These are phyloP conservation scores for Lophium mytilinum DNA, from an alignment of 495 filamentous ascomycete genomes.

Conservation along the genomic window DNA sequence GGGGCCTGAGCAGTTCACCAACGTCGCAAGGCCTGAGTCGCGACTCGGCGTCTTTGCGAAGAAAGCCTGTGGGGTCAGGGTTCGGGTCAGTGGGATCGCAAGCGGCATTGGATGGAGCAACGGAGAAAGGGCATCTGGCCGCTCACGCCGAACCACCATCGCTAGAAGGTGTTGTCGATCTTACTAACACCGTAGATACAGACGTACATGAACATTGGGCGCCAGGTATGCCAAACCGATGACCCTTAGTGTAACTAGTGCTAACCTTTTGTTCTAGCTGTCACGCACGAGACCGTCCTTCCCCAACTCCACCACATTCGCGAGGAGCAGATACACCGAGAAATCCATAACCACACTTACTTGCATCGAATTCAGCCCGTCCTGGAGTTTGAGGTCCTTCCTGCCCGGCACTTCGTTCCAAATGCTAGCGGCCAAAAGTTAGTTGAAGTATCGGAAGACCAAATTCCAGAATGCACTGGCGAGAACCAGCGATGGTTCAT, in stretches of 20 bases:
- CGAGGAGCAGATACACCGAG: constrained; percentile 38
- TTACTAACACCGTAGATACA: constrained; percentile 20
- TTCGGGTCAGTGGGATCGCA: not conserved
- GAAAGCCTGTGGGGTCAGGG: not conserved
- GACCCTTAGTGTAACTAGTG: too few relatives aligned
- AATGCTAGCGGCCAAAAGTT: constrained; percentile 1
- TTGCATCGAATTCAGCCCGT: constrained; percentile 41
- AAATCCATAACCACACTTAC: constrained; percentile 1
- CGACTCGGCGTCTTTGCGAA: not conserved
- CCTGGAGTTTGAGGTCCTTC: constrained; percentile 42
- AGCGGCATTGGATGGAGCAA: not conserved
- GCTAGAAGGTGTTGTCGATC: constrained; percentile 16
- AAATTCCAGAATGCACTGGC: constrained; percentile 10
- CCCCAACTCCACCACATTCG: constrained; percentile 40
- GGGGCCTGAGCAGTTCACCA: not conserved
- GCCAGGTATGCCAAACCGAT: too few relatives aligned
- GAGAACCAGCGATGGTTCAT: constrained; percentile 10
- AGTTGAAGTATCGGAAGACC: constrained; percentile 9
- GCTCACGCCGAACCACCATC: constrained; percentile 2
- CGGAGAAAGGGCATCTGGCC: not conserved
- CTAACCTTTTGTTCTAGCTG: constrained; percentile 31
- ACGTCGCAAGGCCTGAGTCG: not conserved
- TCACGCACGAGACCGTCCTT: constrained; percentile 46
- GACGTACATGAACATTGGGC: constrained; percentile 18
- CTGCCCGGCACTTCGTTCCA: constrained; percentile 34